These are phyloP conservation scores for Limtongia smithiae DNA, from an alignment of 805 yeast genomes.

Conservation along the genomic window DNA sequence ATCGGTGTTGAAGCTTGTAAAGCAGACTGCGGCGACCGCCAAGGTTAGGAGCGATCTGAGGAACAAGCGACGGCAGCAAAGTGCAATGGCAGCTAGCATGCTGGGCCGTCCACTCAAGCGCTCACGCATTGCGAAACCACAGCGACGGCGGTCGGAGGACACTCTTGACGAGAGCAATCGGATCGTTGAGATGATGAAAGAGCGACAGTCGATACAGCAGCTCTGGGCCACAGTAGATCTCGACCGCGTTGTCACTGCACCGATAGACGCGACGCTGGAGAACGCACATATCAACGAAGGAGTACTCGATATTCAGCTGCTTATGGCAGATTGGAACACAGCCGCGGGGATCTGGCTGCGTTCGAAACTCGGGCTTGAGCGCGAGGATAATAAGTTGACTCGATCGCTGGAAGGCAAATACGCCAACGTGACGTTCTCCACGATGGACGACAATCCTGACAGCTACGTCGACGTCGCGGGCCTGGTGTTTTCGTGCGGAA, in stretches of 20 bases:
- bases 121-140: slow-evolving; percentile 6
- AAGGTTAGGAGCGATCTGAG: slow-evolving; percentile 34
- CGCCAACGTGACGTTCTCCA: slow-evolving; percentile 39
- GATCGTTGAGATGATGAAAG: slow-evolving; percentile 28
- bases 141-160: slow-evolving; percentile 15
- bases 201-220: slow-evolving; percentile 40
- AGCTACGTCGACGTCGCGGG: slow-evolving; percentile 44
- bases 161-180: slow-evolving; percentile 25
- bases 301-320: slow-evolving; percentile 41
- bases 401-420: slow-evolving; percentile 35
- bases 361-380: slow-evolving; percentile 43
- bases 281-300: slow-evolving; percentile 31
- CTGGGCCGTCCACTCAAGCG: slow-evolving; percentile 25
- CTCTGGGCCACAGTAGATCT: slow-evolving; percentile 52
- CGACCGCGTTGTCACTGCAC: slow-evolving; percentile 36
- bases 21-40: slow-evolving; percentile 32
- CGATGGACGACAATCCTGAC: slow-evolving; percentile 44
- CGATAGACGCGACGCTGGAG: slow-evolving; percentile 36
- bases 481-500: slow-evolving; percentile 53
- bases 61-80: slow-evolving; percentile 44
- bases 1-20: slow-evolving; percentile 38
- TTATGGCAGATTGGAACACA: slow-evolving; percentile 49
- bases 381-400: slow-evolving; percentile 38
- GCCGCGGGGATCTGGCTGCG: slow-evolving; percentile 50
- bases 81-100: slow-evolving; percentile 18